Base-by-base conservation (phyloP, 2,329 filamentous ascomycete species). In the Microdochium trichocladiopsis region DNA sequence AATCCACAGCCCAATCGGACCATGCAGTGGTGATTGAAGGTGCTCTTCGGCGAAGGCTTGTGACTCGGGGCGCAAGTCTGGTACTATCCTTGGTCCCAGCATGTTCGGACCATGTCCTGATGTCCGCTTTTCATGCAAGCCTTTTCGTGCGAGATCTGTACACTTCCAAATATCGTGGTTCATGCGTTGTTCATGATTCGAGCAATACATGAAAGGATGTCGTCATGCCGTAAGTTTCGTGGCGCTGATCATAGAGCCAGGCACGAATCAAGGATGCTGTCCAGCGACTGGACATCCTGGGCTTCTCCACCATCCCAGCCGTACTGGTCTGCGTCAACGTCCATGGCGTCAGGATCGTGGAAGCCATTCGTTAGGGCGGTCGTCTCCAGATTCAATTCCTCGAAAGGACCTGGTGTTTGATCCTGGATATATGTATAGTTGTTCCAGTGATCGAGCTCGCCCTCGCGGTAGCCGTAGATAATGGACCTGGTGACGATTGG, bases 401-500 rank as follows among this genome's bases (percentile, higher is more conserved):
- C 60, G n/a, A 55, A 47, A 21, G 48, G 55, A 8, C 52, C 63
- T 54, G 55, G 67, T 50, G 65, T 61, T 33, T 60, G 56, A 25
- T 69, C 72, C 18, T 75, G 71, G 23, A 79, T 58, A 65, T 73
- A 83, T 1, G 78, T 78, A 60, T 84, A 82, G 59, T 84, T 79
- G 47, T 80, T 68, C 73, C 80, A 84, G 52, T 80, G 75, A 58
- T 90, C 87, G 14, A 90, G 73, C 65, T 91, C 88, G 51, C 87
- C 86, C 63, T 94, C 90, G 28, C 87, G 77, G 62, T 88, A 91
- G 5, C 80, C 79, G 55, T 84, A 81, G 61, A 86, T 73, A 47
- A 96, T 82, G 51, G 83, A 78, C 43, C 87, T 84, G 25, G 83
- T 79, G 36, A 95, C 74, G 23, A 90, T 76, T 0, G 89, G 90